Evolutionary conservation across 352 stramenopile genomes (phyloP), one percentile per base, ranked within the genome.

Genomic region (Pythium aquatile): DNA sequence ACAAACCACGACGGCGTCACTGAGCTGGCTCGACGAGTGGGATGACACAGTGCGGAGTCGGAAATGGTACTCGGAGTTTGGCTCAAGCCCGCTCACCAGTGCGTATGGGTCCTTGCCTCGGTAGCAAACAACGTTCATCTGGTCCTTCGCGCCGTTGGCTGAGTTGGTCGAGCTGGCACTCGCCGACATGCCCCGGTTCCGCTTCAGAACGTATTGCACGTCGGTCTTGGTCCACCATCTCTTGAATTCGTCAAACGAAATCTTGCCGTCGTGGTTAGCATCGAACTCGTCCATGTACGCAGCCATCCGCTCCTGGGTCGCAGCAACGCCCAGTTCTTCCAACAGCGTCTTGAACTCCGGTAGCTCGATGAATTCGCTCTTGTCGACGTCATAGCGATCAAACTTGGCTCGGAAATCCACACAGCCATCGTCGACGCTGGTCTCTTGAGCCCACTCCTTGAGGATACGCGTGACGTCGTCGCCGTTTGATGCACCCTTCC

Each of bases 41-140:
- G 79, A 82, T 16, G 82, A 86, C 48, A 97, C 84, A 28, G 83
- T 66, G 39, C 90, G 83, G 33, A 98, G 69, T 2, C 81, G 77
- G 63, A 98, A 97, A 24, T 74, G 68, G 64, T 98, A 97, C 29
- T 78, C 61, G 2, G 79, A 93, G 72, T 97, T 97, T 14, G 91
- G 85, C 46, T 77, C 73, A 4, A 98, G 72, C 1, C 90, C 91
- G 6, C 56, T 73, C 5, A 95, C 74, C 2, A 69, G 55, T 9
- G 79, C 55, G 16, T 32, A 68, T 0, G 72, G 70, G 17, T 90
- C 76, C 26, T 70, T 76, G 20, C 89, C 89, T 32, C 87, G 82
- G 49, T 96, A 96, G 44, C 74, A 90, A 20, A 94, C 82, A 26
- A 87, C 65, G 17, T 63, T 72, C 79, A 92, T 91, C 7, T 88